Conservation (phyloP, 2,329 filamentous ascomycete species). For the Arthrobotrys iridis region DNA sequence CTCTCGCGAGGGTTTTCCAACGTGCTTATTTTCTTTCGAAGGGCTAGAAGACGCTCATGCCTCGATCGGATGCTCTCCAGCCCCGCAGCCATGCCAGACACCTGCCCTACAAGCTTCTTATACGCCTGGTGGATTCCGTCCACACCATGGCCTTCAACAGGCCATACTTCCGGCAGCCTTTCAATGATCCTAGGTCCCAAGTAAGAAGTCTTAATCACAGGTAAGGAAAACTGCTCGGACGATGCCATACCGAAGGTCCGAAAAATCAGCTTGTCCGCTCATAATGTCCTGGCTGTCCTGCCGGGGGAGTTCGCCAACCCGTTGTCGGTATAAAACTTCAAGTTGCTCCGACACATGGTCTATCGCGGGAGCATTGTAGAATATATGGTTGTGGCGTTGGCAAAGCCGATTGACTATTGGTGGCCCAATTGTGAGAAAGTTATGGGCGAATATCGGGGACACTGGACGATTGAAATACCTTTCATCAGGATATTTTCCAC, state of each 20-base stretch:
- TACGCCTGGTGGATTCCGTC: constrained; percentile 86
- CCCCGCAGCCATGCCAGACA: constrained; percentile 66
- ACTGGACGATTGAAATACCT: constrained; percentile 13
- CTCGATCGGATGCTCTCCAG: constrained; percentile 68
- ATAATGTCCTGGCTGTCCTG: constrained; percentile 55
- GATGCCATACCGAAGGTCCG: constrained; percentile 20
- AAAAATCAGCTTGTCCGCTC: constrained; percentile 26
- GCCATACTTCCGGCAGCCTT: constrained; percentile 53
- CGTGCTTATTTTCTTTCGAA: constrained; percentile 74
- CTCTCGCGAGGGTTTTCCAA: constrained; percentile 79
- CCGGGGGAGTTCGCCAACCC: constrained; percentile 62
- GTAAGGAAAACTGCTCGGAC: background rate
- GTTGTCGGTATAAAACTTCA: constrained; percentile 68
- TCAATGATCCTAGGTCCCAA: constrained; percentile 55
- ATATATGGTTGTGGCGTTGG: constrained; percentile 72
- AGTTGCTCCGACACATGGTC: constrained; percentile 79
- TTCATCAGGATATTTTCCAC: constrained; percentile 68
- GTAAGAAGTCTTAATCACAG: background rate
- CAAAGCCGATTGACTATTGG: constrained; percentile 69
- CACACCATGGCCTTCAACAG: constrained; percentile 66
- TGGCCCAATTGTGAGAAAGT: background rate
- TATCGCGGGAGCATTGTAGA: constrained; percentile 75
- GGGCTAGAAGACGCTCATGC: constrained; percentile 66
- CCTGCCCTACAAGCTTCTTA: constrained; percentile 73
- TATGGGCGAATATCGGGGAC: background rate